These are phyloP conservation scores for Aspergillus conjunctus DNA, from an alignment of 495 filamentous ascomycete genomes.

Conservation along the genomic window DNA sequence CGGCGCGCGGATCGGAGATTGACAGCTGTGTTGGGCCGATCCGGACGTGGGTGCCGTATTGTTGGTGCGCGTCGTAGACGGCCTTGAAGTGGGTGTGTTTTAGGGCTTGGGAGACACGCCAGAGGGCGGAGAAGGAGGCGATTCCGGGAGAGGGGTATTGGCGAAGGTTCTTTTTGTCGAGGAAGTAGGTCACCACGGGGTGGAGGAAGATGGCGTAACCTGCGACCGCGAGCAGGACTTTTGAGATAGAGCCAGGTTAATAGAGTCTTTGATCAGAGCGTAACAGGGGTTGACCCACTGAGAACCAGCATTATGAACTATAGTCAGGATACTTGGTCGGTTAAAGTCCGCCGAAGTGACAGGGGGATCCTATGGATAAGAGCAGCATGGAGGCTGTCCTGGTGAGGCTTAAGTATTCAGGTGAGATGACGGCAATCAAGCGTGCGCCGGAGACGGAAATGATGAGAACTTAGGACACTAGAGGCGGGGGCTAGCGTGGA, in stretches of 20 bases:
- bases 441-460: too few species aligned
- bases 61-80: constrained; percentile 39
- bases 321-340: too few species aligned
- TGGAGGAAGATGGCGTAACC: constrained; percentile 6
- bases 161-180: constrained; percentile 44
- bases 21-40: constrained; percentile 52
- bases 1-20: constrained; percentile 38
- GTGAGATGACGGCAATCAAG: too few species aligned
- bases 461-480: too few species aligned
- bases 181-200: constrained; percentile 38
- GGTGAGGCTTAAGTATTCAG: too few species aligned
- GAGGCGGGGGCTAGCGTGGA: background rate
- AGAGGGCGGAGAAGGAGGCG: constrained; percentile 30
- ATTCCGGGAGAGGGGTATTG: constrained; percentile 45
- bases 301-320: too few species aligned
- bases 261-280: background rate
- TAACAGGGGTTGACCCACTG: background rate
- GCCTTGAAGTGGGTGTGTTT: constrained; percentile 30
- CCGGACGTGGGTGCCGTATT: constrained; percentile 39
- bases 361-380: too few species aligned
- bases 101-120: background rate
- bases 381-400: too few species aligned
- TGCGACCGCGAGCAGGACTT: background rate
- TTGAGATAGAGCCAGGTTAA: background rate
- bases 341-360: too few species aligned